phyloP scores from a whole-genome alignment of 2,329 filamentous ascomycete species.

The Fusarium cyanostomum region DNA sequence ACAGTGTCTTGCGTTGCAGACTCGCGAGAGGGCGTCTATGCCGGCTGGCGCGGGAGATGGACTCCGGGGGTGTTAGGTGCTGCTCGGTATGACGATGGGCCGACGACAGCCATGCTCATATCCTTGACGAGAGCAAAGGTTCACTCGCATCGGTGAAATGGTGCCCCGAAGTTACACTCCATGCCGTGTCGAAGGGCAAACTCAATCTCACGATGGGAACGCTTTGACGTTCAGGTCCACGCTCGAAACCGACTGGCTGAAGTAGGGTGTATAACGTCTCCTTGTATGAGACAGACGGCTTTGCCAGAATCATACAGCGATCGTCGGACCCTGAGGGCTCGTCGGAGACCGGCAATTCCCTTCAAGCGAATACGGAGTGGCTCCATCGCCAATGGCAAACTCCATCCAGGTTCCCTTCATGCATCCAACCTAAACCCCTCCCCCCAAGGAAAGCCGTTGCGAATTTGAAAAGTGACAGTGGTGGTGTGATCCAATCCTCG shows the following conservation, averaged over 20 bases:
- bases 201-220: not conserved
- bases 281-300: too few species aligned
- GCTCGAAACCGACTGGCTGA: too few species aligned
- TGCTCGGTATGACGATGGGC: not conserved
- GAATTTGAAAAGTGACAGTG: conserved; percentile 28
- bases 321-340: not conserved
- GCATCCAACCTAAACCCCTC: conserved; percentile 6
- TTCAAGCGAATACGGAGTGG: not conserved
- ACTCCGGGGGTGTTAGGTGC: not conserved
- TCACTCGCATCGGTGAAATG: not conserved
- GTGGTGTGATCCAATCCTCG: not conserved
- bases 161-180: not conserved
- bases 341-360: not conserved
- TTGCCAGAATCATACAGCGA: not conserved
- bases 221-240: not conserved
- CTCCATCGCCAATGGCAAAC: not conserved
- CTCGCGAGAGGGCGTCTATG: not conserved
- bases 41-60: not conserved
- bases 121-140: not conserved
- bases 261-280: too few species aligned
- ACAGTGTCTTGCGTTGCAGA: not conserved
- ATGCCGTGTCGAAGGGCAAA: not conserved
- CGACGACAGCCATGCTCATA: not conserved
- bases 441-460: not conserved
- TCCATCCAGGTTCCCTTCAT: conserved; percentile 3